phyloP scores from a whole-genome alignment of 1,139 yeast species.

The Hemisphaericaspora subhashii region DNA sequence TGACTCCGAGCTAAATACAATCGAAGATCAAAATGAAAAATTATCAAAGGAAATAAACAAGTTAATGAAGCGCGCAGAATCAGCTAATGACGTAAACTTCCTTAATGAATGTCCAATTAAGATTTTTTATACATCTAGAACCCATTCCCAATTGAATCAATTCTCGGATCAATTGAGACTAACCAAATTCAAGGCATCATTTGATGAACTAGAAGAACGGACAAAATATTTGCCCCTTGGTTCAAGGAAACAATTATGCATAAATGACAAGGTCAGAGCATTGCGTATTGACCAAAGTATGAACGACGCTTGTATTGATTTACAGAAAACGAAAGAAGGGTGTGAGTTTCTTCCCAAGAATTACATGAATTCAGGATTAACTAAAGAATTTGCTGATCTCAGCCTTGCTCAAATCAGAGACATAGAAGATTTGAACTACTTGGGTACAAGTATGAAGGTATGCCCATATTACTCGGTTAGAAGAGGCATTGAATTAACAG shows the following conservation, averaged over 20 bases:
- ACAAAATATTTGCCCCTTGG: constrained; percentile 69
- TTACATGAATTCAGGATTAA: constrained; percentile 28
- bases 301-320: constrained; percentile 80
- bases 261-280: constrained; percentile 60
- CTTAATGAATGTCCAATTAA: constrained; percentile 45
- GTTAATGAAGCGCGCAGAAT: constrained; percentile 40
- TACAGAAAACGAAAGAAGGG: constrained; percentile 48
- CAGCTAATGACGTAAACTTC: constrained; percentile 14
- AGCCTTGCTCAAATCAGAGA: constrained; percentile 67
- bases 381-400: constrained; percentile 56
- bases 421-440: constrained; percentile 71
- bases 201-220: constrained; percentile 39
- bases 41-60: constrained; percentile 45
- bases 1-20: constrained; percentile 24
- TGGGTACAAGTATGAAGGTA: constrained; percentile 57
- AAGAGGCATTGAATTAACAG: constrained; percentile 56
- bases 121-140: constrained; percentile 72
- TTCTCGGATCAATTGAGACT: constrained; percentile 71
- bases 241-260: constrained; percentile 84
- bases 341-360: constrained; percentile 55
- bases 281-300: constrained; percentile 53
- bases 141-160: constrained; percentile 87
- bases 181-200: constrained; percentile 65
- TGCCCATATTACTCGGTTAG: constrained; percentile 88
- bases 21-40: constrained; percentile 21